Conservation (phyloP, 2,329 filamentous ascomycete genomes). For the Endocalyx cinctus region DNA sequence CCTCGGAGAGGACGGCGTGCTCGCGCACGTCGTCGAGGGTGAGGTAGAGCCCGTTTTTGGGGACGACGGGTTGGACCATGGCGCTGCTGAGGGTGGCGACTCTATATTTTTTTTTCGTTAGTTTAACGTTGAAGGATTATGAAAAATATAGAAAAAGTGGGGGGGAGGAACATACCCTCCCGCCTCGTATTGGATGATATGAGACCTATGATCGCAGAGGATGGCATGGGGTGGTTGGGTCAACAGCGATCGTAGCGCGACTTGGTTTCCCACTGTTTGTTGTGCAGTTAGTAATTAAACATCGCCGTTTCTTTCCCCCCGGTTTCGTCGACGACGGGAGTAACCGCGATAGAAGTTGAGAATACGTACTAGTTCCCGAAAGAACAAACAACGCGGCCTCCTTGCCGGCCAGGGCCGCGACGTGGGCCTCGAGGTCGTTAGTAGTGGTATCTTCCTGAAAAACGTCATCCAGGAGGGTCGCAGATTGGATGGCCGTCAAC, state of each 20-base stretch:
- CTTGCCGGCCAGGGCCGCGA: constrained; percentile 62
- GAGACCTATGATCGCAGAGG: constrained; percentile 62
- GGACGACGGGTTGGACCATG: constrained; percentile 31
- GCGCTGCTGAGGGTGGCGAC: background rate
- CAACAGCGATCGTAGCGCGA: constrained; percentile 67
- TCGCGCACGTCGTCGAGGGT: constrained; percentile 37
- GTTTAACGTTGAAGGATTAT: background rate
- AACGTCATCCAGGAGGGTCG: constrained; percentile 73
- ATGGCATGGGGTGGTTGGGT: constrained; percentile 66
- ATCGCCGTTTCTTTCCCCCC: too few relatives aligned
- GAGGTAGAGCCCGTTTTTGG: constrained; percentile 33
- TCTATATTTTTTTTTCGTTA: too few relatives aligned
- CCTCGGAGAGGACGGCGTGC: constrained; percentile 34
- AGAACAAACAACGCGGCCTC: constrained; percentile 66
- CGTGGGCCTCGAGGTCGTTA: constrained; percentile 58
- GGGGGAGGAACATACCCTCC: constrained; percentile 31
- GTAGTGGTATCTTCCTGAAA: constrained; percentile 69
- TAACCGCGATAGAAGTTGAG: too few relatives aligned
- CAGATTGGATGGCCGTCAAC: constrained; percentile 64
- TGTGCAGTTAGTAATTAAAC: too few relatives aligned
- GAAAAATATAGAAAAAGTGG: background rate
- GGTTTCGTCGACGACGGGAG: too few relatives aligned
- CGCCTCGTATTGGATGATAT: constrained; percentile 59
- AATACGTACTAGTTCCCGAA: constrained; percentile 74
- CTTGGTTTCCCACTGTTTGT: constrained; percentile 82